phyloP scores from a whole-genome alignment of 352 stramenopile species.

The Globisporangium solare region DNA sequence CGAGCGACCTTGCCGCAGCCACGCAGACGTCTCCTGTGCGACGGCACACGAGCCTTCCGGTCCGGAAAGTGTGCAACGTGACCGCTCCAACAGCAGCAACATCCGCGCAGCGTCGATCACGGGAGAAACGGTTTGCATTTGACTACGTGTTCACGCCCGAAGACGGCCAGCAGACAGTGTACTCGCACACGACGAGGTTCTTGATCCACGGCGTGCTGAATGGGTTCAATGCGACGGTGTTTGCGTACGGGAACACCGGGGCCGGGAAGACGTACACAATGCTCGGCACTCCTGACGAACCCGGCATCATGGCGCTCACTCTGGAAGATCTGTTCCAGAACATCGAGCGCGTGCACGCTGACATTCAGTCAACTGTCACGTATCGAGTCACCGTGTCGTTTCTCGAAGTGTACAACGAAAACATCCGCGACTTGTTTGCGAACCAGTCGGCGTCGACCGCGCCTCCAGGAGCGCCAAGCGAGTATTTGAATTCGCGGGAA shows the following conservation, averaged over 20 bases:
- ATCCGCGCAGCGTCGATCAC: slow-evolving; percentile 20
- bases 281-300: slow-evolving; percentile 75
- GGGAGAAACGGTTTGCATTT: slow-evolving; percentile 87
- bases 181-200: slow-evolving; percentile 84
- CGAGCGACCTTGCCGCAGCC: neutral
- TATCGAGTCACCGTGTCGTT: slow-evolving; percentile 86
- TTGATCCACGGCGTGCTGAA: slow-evolving; percentile 86
- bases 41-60: slow-evolving; percentile 21
- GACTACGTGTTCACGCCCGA: slow-evolving; percentile 81
- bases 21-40: slow-evolving; percentile 6
- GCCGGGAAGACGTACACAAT: slow-evolving; percentile 91
- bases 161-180: slow-evolving; percentile 76
- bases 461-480: slow-evolving; percentile 5
- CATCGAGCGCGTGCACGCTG: slow-evolving; percentile 36
- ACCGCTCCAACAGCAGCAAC: slow-evolving; percentile 17
- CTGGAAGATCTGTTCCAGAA: slow-evolving; percentile 83
- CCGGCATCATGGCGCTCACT: slow-evolving; percentile 87
- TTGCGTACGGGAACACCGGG: slow-evolving; percentile 88
- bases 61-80: slow-evolving; percentile 32
- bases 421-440: slow-evolving; percentile 86
- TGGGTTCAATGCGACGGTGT: slow-evolving; percentile 90
- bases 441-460: slow-evolving; percentile 13
- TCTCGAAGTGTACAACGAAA: slow-evolving; percentile 92
- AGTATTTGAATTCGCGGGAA: slow-evolving; percentile 79
- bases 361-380: slow-evolving; percentile 23